These are phyloP conservation scores for Dothideomycetes sp. DNA, from an alignment of 2,329 filamentous ascomycete species.

Conservation along the genomic window DNA sequence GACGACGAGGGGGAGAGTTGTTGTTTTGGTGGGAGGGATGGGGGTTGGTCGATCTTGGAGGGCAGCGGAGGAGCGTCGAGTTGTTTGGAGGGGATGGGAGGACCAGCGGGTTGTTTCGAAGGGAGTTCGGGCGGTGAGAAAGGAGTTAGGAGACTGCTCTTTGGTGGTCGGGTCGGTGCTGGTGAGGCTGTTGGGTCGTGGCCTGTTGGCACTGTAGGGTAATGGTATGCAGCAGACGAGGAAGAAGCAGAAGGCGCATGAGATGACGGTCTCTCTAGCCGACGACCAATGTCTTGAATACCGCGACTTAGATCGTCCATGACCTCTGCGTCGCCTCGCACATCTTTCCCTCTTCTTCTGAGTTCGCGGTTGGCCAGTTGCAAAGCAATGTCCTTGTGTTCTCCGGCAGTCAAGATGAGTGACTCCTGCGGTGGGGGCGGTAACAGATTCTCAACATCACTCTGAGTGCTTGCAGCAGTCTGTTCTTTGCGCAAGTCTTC, in stretches of 20 bases:
- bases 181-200: constrained; percentile 16
- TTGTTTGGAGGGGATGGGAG: constrained; percentile 6
- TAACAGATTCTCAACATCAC: too few species aligned
- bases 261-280: background rate
- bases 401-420: constrained; percentile 52
- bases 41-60: constrained; percentile 2
- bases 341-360: constrained; percentile 53
- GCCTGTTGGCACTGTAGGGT: constrained; percentile 34
- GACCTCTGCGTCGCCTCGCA: constrained; percentile 23
- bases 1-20: constrained; percentile 42
- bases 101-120: constrained; percentile 22
- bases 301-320: constrained; percentile 14
- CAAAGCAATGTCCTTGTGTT: constrained; percentile 68
- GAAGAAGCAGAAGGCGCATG: background rate
- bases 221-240: constrained; percentile 29
- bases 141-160: background rate
- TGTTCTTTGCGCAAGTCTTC: constrained; percentile 20
- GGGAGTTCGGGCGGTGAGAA: constrained; percentile 20
- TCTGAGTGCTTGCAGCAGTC: background rate
- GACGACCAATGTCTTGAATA: constrained; percentile 7
- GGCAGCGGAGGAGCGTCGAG: constrained; percentile 2
- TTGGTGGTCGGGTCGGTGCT: constrained; percentile 19
- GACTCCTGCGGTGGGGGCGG: constrained; percentile 5
- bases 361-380: constrained; percentile 67
- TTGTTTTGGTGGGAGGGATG: constrained; percentile 23